phyloP scores from a whole-genome alignment of 2,329 filamentous ascomycete species.

The Aureobasidium sp. region DNA sequence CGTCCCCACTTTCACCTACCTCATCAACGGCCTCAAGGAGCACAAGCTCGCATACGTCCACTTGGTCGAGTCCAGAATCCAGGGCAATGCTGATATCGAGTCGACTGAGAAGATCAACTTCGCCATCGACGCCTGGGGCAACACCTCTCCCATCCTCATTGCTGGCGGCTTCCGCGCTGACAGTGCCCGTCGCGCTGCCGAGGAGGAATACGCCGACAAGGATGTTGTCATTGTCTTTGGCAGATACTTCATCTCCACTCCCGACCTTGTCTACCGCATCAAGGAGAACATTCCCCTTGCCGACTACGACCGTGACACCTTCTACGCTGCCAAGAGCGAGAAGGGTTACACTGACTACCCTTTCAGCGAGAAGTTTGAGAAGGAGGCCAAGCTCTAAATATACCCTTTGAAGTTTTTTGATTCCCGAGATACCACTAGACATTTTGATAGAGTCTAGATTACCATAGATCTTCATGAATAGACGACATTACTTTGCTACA shows the following conservation, averaged over 20 bases:
- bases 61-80: constrained; percentile 49
- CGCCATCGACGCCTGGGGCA: constrained; percentile 37
- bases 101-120: constrained; percentile 33
- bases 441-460: not conserved
- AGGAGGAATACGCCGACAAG: constrained; percentile 33
- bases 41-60: constrained; percentile 54
- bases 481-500: not conserved
- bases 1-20: constrained; percentile 52
- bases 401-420: not conserved
- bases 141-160: constrained; percentile 37
- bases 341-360: constrained; percentile 37
- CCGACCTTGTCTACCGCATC: constrained; percentile 40
- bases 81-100: constrained; percentile 35
- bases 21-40: constrained; percentile 43
- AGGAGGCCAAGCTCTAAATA: constrained; percentile 15
- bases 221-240: constrained; percentile 41
- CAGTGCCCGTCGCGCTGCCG: constrained; percentile 28
- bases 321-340: constrained; percentile 33
- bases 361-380: constrained; percentile 27
- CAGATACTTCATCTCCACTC: constrained; percentile 40
- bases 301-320: constrained; percentile 37
- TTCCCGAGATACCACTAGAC: not conserved
- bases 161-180: constrained; percentile 35
- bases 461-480: not conserved
- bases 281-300: constrained; percentile 34